Percentiles rank a stretch among this genome's conserved stretches.
Evolutionary conservation across 202 grass and related monocot genomes (phyloP).

Genomic region (Carex arenaria): DNA sequence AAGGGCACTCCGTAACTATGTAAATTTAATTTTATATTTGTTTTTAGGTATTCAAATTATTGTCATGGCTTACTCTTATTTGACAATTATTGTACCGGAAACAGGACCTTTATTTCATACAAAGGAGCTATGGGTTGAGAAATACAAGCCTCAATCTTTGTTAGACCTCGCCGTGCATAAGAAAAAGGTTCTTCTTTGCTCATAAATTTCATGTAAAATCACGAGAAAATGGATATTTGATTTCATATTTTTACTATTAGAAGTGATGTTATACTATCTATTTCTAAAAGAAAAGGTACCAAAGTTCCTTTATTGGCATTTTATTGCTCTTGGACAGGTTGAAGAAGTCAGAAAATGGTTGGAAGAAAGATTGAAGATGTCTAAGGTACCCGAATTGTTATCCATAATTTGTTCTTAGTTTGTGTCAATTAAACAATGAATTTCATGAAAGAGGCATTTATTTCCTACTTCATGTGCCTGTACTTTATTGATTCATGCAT

Average conservation of each 20-base stretch:
- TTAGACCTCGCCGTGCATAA: conserved; percentile 81
- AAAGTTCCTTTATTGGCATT: background rate
- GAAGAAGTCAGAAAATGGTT: conserved; percentile 95
- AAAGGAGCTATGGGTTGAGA: conserved; percentile 89
- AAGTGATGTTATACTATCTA: background rate
- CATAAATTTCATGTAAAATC: background rate
- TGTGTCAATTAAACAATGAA: background rate
- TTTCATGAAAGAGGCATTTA: background rate
- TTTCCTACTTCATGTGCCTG: background rate
- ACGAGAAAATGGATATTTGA: conserved; percentile 4
- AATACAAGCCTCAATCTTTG: conserved; percentile 68
- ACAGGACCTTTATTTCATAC: conserved; percentile 45
- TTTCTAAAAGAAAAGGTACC: background rate
- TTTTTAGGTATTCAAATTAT: background rate
- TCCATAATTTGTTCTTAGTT: background rate
- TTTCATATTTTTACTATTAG: background rate
- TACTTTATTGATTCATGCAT: background rate
- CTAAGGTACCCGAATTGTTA: conserved; percentile 38
- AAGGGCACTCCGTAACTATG: background rate
- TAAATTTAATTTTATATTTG: background rate
- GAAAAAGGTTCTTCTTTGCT: conserved; percentile 61
- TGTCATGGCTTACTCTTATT: background rate
- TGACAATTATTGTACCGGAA: conserved; percentile 19
- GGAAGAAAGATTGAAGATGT: conserved; percentile 60
- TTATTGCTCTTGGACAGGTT: conserved; percentile 36